A percentile compares a stretch with the other conserved stretches of the same genome.
Conservation (phyloP, 768 basidiomycete genomes). For the Hericium alpestre region DNA sequence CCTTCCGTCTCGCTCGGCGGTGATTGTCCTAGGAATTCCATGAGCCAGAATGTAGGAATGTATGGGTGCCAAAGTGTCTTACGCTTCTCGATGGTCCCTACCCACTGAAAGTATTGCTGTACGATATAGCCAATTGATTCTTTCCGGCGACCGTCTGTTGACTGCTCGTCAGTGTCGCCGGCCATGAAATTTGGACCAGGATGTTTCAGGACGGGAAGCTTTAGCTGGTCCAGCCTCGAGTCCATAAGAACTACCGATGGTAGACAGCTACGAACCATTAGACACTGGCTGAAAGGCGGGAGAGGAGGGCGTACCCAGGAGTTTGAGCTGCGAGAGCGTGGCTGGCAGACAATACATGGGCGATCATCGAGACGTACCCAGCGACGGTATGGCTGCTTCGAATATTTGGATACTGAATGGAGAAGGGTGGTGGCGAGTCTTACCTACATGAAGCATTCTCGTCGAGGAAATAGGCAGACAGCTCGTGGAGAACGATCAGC, state of each 20-base stretch:
- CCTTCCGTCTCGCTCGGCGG: too few species aligned
- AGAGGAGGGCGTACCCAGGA: background rate
- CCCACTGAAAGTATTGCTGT: slow-evolving; percentile 11
- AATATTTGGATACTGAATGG: too few species aligned
- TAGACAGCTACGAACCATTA: background rate
- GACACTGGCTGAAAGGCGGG: background rate
- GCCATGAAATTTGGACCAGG: background rate
- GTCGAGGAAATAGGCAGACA: slow-evolving; percentile 11
- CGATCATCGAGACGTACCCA: slow-evolving; percentile 9
- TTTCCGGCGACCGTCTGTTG: slow-evolving; percentile 1
- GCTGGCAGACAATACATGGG: slow-evolving; percentile 2
- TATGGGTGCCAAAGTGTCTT: background rate
- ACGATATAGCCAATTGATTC: slow-evolving; percentile 3
- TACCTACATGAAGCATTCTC: background rate
- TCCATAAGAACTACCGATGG: slow-evolving; percentile 11
- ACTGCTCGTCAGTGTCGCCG: background rate
- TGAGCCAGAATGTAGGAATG: too few species aligned
- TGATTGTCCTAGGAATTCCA: too few species aligned
- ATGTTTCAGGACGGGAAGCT: slow-evolving; percentile 4
- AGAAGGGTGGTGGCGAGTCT: too few species aligned
- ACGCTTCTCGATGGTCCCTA: slow-evolving; percentile 8
- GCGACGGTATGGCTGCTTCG: slow-evolving; percentile 3
- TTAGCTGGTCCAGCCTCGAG: slow-evolving; percentile 6
- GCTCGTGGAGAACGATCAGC: slow-evolving; percentile 10
- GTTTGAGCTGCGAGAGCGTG: slow-evolving; percentile 1